Evolutionary conservation across 805 yeast genomes (phyloP), one percentile per base, ranked within the genome.

Genomic region (Hanseniaspora thailandica): DNA sequence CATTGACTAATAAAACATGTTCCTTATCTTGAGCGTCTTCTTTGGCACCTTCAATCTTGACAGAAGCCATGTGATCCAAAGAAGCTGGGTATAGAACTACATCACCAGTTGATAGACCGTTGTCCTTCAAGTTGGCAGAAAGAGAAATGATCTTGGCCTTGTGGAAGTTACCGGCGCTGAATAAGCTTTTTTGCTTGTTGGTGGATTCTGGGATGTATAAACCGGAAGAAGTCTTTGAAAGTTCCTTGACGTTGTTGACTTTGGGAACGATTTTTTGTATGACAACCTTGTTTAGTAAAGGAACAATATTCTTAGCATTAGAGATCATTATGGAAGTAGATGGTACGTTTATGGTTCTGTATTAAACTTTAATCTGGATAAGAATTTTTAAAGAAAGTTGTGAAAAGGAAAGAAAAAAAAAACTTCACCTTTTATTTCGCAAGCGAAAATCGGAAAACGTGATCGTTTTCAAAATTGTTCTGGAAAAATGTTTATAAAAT

Each of bases 211-310:
- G 97, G 61, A 89, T 83, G 72, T 80, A 86, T 64, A 89, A 78
- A 65, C 97, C 97, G 44, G 93, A 81, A 55, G 95, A 84, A 56
- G 97, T 89, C 75, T 88, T 77, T 60, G 90, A 77, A 17, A 49
- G 31, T 17, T 49, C 43, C 23, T 49, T 49, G 19, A 33, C 47
- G 22, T 45, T 45, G 20, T 19, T 15, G 15, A 33, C 35, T 65
- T 86, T 83, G 56, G 95, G 95, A 76, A 87, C 88, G 66, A 84
- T 72, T 71, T 97, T 85, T 75, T 89, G 97, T 58, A 93, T 96
- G 58, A 93, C 80, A 57, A 93, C 90, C 73, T 98, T 84, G 81
- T 93, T 97, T 62, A 93, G 76, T 62, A 94, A 80, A 59, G 98
- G 98, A 60, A 83, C 82, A 66, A 93, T 83, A 56, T 87, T 78